A percentile compares a stretch with the other conserved stretches of the same genome.
These are phyloP conservation scores for Ascochyta pisi DNA, from an alignment of 2,329 filamentous ascomycete genomes.

Conservation along the genomic window DNA sequence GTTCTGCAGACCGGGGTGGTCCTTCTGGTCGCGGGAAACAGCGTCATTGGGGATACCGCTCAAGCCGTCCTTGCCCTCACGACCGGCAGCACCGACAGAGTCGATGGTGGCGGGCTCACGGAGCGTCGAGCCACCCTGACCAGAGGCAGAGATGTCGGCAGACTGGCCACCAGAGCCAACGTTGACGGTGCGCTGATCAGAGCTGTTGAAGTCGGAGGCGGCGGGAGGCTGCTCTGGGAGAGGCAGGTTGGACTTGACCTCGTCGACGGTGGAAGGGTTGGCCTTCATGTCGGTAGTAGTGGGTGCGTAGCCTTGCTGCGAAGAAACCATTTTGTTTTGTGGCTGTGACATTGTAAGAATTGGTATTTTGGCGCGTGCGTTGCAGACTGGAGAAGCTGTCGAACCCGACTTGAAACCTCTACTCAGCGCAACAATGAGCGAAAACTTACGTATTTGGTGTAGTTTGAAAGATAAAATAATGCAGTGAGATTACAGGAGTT, in stretches of 20 bases:
- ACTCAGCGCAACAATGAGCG: background rate
- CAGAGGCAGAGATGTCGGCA: slow-evolving; percentile 47
- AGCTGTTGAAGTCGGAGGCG: slow-evolving; percentile 80
- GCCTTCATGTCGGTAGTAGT: slow-evolving; percentile 36
- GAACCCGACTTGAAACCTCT: background rate
- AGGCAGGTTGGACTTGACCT: slow-evolving; percentile 75
- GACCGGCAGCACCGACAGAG: slow-evolving; percentile 64
- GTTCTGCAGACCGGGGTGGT: slow-evolving; percentile 50
- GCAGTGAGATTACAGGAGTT: background rate
- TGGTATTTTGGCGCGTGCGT: background rate
- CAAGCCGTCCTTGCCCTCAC: slow-evolving; percentile 67
- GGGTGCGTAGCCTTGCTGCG: slow-evolving; percentile 32
- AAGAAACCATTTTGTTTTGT: slow-evolving; percentile 31
- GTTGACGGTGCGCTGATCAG: slow-evolving; percentile 72
- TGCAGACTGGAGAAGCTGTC: background rate
- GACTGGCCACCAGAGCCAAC: slow-evolving; percentile 67
- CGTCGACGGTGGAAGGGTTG: slow-evolving; percentile 64
- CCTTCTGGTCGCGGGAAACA: slow-evolving; percentile 55
- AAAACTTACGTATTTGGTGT: slow-evolving; percentile 9
- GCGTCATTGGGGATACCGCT: slow-evolving; percentile 67
- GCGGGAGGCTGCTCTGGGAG: slow-evolving; percentile 78
- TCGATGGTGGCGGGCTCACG: slow-evolving; percentile 54
- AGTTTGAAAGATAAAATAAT: background rate
- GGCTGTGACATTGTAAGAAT: slow-evolving; percentile 8
- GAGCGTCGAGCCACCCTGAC: slow-evolving; percentile 53